Evolutionary conservation across 306 rosid genomes (phyloP), one percentile per base, ranked within the genome.

Genomic region (Sindora glabra): DNA sequence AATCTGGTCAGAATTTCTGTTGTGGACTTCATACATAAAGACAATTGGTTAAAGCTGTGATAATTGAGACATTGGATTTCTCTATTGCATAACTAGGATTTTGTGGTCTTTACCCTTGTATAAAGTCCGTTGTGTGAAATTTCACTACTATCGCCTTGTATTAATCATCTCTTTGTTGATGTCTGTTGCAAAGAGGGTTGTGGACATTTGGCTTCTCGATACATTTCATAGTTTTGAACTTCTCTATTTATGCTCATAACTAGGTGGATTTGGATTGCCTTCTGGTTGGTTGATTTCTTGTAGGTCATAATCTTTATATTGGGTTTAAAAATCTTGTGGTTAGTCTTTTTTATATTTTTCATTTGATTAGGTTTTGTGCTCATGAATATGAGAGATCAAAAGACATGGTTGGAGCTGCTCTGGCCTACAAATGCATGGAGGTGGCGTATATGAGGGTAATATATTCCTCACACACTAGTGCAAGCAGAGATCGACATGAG

Each of bases 351-450:
- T 41, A 60, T 78, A 40, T 67, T 46, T 72, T 64, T 19, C 37
- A 47, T 72, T 50, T 8, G 38, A 56, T n/a, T 72, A 94, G 99
- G 89, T 94, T 86, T 81, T 89, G 97, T 72, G 99, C 99, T 63
- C 86, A 67, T 46, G 99, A 94, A 61, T 94, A 76, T 56, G 99
- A 94, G 75, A 94, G 70, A 86, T 67, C 74, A 46, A 89, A 94
- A 76, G 94, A 94, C 75, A 84, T 86, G 97, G 94, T 86, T 64
- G 76, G 83, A 34, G 95, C 99, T 71, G 84, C 99, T 75, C 83
- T 94, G 79, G 97, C 99, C 77, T 89, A 86, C 95, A 94, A 94
- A 77, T 94, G 99, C 78, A 71, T 71, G 87, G 99, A 94, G 75
- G 97, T 94, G 74, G 95, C 97, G 39, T 94, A 82, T 73, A 74